Base-by-base conservation (phyloP, 2,329 filamentous ascomycete genomes). In the Stylonectria norvegica region DNA sequence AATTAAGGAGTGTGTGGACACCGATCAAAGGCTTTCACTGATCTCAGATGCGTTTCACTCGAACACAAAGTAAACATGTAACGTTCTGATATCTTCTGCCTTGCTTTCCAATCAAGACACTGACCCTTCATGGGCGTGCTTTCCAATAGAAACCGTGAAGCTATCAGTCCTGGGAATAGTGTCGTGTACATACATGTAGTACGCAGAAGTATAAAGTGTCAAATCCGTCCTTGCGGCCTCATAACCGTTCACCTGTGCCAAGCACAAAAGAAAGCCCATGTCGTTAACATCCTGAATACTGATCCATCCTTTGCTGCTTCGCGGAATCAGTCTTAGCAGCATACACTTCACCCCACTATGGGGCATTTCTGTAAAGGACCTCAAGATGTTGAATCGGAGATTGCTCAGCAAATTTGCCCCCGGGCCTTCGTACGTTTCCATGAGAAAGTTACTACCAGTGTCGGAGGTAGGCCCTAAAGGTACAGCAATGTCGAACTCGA, bases 311-410 rank as follows among this genome's bases (percentile, higher is more conserved):
- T 29, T 29, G 7, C 15, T 5, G 27, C 7, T 14, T 14, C 27
- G 7, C 10, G 27, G 31, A 11, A 34, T 6, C n/a, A 34, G 16
- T 7, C 31, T 8, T 6, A 6, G 19, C 14, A 2, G 15, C 17
- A 20, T 16, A 18, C 22, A 27, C 5, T 14, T 10, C 4, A n/a
- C 5, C 9, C 20, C 31, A 4, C 12, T 8, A 15, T 30, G n/a
- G 12, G 7, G 8, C 4, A 20, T 14, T 5, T 10, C 4, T 9
- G 23, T 20, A 12, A 19, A 7, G 11, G 25, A 14, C 16, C 15
- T 8, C 10, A 45, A 20, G n/a, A 48, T 34, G 36, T 48, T 48
- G 45, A 49, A 49, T 14, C 47, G 43, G n/a, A 49, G 33, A 16
- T 49, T 47, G 20, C 15, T 40, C 20, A 49, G 32, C 43, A 49